These are phyloP conservation scores for Kodamaea jinghongensis DNA, from an alignment of 805 yeast species.

Conservation along the genomic window DNA sequence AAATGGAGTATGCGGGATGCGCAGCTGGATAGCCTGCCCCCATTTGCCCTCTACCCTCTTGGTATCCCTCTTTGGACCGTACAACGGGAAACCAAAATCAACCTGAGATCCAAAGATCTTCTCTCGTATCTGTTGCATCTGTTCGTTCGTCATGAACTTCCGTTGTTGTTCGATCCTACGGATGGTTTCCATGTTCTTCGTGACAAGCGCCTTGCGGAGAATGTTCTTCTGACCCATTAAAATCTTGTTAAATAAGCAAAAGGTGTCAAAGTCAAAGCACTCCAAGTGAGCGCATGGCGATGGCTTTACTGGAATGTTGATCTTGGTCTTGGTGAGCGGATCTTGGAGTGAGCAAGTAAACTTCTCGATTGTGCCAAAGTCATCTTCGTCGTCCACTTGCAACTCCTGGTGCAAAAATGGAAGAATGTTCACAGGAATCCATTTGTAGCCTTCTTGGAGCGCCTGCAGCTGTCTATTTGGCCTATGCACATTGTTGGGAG, in stretches of 20 bases:
- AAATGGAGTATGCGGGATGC: not conserved
- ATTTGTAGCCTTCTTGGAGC: constrained; percentile 3
- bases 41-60: too few species aligned
- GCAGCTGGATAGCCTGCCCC: too few species aligned
- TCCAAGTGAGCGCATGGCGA: constrained; percentile 38
- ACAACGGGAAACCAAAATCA: too few species aligned
- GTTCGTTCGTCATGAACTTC: constrained; percentile 5
- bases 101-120: too few species aligned
- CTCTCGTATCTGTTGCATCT: too few species aligned
- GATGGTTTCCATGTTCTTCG: constrained; percentile 21
- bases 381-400: constrained; percentile 26
- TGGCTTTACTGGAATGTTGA: constrained; percentile 40
- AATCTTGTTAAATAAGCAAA: constrained; percentile 38
- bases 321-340: constrained; percentile 39
- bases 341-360: constrained; percentile 38
- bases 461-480: not conserved
- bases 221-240: constrained; percentile 23
- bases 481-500: too few species aligned
- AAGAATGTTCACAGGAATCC: constrained; percentile 26
- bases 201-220: constrained; percentile 26
- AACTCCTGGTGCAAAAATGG: constrained; percentile 30
- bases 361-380: constrained; percentile 33
- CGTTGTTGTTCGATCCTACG: constrained; percentile 9
- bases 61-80: too few species aligned
- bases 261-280: constrained; percentile 43